phyloP scores from a whole-genome alignment of 352 stramenopile species.

The Thraustochytrium striatum region DNA sequence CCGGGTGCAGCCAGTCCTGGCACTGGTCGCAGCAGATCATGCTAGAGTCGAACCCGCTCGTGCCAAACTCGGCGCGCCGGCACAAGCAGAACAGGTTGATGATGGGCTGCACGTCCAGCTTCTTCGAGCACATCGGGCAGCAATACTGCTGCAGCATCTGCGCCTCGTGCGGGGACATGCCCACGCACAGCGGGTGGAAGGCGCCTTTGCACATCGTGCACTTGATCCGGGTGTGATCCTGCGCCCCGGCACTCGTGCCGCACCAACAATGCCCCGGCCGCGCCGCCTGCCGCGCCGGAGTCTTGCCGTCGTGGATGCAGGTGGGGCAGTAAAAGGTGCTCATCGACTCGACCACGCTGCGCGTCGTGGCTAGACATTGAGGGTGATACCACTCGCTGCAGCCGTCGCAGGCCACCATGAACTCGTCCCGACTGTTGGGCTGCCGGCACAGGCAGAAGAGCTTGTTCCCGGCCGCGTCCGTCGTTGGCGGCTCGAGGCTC shows the following conservation, averaged over 20 bases:
- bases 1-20: conserved; percentile 39
- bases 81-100: conserved; percentile 40
- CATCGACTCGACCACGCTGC: background rate
- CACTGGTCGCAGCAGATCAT: conserved; percentile 42
- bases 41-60: conserved; percentile 12
- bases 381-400: conserved; percentile 46
- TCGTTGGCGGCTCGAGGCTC: too few species aligned
- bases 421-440: background rate
- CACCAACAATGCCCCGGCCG: background rate
- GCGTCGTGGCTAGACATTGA: conserved; percentile 25
- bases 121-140: background rate
- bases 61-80: conserved; percentile 32
- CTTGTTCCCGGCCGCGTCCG: background rate
- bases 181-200: conserved; percentile 36
- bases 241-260: background rate
- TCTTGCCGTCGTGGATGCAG: conserved; percentile 33
- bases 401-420: conserved; percentile 33
- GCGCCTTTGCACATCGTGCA: background rate
- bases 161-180: conserved; percentile 16
- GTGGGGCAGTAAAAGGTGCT: conserved; percentile 12
- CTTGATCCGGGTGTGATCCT: background rate
- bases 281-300: background rate
- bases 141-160: conserved; percentile 1
- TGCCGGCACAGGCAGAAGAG: conserved; percentile 42
- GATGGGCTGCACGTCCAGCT: background rate